Evolutionary conservation across 176 grass and related monocot species (phyloP).

Genomic region (Thalia dealbata): DNA sequence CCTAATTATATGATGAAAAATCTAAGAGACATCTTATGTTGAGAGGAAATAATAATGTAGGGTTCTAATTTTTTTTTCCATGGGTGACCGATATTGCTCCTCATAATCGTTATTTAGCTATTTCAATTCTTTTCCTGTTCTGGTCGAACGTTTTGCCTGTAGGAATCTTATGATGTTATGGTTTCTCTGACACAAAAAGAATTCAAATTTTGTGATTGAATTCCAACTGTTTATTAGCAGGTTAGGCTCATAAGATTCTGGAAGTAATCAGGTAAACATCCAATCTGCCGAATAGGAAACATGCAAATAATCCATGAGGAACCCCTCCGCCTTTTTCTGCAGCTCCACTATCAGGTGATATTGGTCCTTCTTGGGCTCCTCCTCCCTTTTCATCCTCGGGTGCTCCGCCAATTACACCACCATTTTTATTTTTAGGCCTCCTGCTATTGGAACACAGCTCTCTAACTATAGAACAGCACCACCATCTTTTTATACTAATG

Average conservation of each 20-base stretch:
- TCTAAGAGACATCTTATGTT: too few relatives aligned
- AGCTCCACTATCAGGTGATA: not conserved
- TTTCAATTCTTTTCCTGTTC: too few relatives aligned
- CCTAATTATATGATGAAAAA: too few relatives aligned
- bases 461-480: not conserved
- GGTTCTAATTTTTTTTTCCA: too few relatives aligned
- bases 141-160: too few relatives aligned
- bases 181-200: too few relatives aligned
- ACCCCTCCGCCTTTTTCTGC: not conserved
- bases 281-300: conserved; percentile 3
- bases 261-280: not conserved
- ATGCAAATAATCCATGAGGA: conserved; percentile 7
- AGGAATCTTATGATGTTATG: too few relatives aligned
- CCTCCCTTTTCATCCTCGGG: not conserved
- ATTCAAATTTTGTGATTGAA: too few relatives aligned
- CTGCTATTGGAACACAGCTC: not conserved
- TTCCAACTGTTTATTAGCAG: not conserved
- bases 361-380: conserved; percentile 4
- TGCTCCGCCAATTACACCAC: not conserved
- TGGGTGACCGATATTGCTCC: too few relatives aligned
- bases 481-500: conserved; percentile 6
- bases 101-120: too few relatives aligned
- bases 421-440: not conserved
- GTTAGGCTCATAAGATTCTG: not conserved
- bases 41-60: too few relatives aligned